phyloP scores from a whole-genome alignment of 179 eudicot genomes.

The Amaranthus tricolor region DNA sequence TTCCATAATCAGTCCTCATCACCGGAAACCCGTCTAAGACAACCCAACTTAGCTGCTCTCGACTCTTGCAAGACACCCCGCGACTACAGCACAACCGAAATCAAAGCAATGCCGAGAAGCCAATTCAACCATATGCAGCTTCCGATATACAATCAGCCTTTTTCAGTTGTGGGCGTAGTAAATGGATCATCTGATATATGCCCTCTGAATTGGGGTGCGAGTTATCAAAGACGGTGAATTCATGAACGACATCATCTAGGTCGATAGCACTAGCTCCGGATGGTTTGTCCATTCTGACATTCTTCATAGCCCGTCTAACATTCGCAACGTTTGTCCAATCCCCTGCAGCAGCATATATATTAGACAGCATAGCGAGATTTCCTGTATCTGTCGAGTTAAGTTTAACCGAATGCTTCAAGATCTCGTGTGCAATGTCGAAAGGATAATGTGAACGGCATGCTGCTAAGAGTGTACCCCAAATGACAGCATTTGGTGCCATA shows the following conservation, averaged over 20 bases:
- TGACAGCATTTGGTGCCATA: constrained; percentile 38
- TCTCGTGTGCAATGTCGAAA: constrained; percentile 35
- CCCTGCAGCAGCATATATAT: constrained; percentile 43
- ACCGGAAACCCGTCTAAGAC: neutral
- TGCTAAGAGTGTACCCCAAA: constrained; percentile 44
- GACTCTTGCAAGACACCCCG: neutral
- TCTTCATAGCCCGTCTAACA: constrained; percentile 39
- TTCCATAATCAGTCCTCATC: neutral
- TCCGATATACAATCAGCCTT: constrained; percentile 21
- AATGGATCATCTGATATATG: constrained; percentile 36
- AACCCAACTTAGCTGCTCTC: neutral
- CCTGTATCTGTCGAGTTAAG: constrained; percentile 34
- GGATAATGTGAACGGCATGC: constrained; percentile 47
- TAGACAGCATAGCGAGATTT: constrained; percentile 37
- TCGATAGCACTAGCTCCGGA: constrained; percentile 44
- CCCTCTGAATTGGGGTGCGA: constrained; percentile 35
- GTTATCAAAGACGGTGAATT: constrained; percentile 39
- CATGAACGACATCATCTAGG: constrained; percentile 37
- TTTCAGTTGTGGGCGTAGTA: constrained; percentile 34
- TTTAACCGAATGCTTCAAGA: constrained; percentile 27
- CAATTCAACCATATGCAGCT: constrained; percentile 8
- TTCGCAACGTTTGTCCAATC: constrained; percentile 41
- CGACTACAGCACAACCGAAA: neutral
- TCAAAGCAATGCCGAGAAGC: neutral
- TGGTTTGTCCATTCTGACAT: constrained; percentile 31